Conservation (phyloP, 2,329 filamentous ascomycete genomes). For the Colletotrichum agaves region DNA sequence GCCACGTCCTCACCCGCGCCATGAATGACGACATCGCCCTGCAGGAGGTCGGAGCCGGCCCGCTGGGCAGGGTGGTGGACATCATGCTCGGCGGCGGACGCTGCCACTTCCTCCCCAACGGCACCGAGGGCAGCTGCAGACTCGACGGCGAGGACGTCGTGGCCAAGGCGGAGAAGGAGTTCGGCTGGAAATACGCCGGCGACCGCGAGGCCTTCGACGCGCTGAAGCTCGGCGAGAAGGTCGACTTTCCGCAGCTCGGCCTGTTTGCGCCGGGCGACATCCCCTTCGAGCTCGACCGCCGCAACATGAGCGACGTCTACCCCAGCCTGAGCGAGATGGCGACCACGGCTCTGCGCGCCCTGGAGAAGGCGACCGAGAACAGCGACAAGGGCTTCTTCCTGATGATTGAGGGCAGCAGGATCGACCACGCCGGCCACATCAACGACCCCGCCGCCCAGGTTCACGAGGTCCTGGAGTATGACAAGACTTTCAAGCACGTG, state of each 20-base stretch:
- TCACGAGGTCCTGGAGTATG: conserved; percentile 94
- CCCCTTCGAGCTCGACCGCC: conserved; percentile 92
- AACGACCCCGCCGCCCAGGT: conserved; percentile 89
- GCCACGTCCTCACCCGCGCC: conserved; percentile 81
- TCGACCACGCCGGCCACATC: conserved; percentile 91
- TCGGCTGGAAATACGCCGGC: conserved; percentile 82
- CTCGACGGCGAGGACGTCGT: conserved; percentile 81
- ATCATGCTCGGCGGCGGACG: conserved; percentile 92
- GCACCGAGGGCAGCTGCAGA: conserved; percentile 83
- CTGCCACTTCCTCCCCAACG: conserved; percentile 92
- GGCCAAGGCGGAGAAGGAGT: conserved; percentile 75
- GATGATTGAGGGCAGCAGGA: conserved; percentile 97
- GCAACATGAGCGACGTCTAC: conserved; percentile 80
- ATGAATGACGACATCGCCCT: conserved; percentile 93
- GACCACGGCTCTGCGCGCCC: conserved; percentile 78
- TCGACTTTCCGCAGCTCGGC: conserved; percentile 84
- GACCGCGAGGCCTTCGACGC: conserved; percentile 80
- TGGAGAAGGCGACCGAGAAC: conserved; percentile 83
- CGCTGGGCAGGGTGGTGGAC: conserved; percentile 88
- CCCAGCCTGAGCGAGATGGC: conserved; percentile 95
- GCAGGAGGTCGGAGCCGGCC: conserved; percentile 90
- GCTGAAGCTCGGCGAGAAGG: conserved; percentile 72
- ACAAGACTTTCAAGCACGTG: conserved; percentile 84
- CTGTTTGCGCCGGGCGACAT: conserved; percentile 86
- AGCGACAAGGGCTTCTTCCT: conserved; percentile 96